Conservation (phyloP, 225 moss, liverwort and hornwort species). For the Sphagnum contortum region DNA sequence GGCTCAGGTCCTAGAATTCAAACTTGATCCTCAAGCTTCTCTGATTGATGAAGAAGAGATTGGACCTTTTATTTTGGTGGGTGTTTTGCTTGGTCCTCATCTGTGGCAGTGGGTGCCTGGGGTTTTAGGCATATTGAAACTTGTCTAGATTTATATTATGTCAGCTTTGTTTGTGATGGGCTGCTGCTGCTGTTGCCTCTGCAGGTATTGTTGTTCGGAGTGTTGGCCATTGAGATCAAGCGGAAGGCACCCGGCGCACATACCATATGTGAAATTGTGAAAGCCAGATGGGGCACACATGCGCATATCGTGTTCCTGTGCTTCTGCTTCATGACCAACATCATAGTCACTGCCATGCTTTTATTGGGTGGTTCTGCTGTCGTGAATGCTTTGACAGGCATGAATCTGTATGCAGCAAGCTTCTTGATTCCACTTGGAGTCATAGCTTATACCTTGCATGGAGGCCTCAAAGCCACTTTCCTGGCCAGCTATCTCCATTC, state of each 20-base stretch:
- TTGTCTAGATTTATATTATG: too few species aligned
- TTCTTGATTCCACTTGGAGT: conserved; percentile 17
- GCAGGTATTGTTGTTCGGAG: conserved; percentile 9
- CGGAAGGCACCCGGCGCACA: conserved; percentile 24
- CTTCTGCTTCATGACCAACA: not conserved
- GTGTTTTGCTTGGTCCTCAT: too few species aligned
- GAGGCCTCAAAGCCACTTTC: conserved; percentile 23
- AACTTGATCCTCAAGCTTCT: too few species aligned
- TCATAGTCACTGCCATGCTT: not conserved
- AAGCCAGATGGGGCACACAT: conserved; percentile 15
- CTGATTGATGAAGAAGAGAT: too few species aligned
- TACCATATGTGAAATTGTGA: conserved; percentile 20
- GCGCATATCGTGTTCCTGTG: conserved; percentile 10
- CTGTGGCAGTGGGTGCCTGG: too few species aligned
- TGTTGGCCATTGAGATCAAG: conserved; percentile 19
- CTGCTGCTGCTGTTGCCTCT: not conserved
- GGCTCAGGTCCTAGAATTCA: too few species aligned
- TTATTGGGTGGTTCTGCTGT: not conserved
- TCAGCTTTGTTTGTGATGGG: too few species aligned
- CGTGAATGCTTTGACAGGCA: conserved; percentile 3
- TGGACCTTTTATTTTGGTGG: too few species aligned
- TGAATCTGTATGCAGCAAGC: conserved; percentile 18
- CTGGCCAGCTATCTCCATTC: conserved; percentile 18
- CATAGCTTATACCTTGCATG: conserved; percentile 14
- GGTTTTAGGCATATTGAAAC: too few species aligned